Conservation (phyloP, 345 rosid genomes). For the Eucalyptus erythrocorys region DNA sequence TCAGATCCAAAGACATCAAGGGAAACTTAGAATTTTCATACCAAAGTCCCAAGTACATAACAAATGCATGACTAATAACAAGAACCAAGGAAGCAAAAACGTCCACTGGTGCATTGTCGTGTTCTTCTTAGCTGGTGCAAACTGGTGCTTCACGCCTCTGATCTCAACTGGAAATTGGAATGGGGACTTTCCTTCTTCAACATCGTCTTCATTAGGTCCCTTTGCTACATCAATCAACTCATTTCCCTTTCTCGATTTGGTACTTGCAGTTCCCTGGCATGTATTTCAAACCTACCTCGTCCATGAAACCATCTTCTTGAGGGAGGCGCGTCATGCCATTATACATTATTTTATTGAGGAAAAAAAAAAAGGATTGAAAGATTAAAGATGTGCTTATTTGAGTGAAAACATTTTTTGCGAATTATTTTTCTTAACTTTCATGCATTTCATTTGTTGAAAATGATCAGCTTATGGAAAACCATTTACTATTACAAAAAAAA, state of each 20-base stretch:
- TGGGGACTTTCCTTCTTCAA: neutral
- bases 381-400: too few species aligned
- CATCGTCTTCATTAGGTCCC: neutral
- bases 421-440: too few species aligned
- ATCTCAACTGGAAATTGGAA: neutral
- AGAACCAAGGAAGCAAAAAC: neutral
- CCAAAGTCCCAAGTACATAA: too few species aligned
- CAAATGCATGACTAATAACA: neutral
- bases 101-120: neutral
- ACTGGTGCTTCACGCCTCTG: neutral
- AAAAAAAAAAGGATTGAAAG: too few species aligned
- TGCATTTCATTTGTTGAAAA: too few species aligned
- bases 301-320: neutral
- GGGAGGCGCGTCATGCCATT: neutral
- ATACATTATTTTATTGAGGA: too few species aligned
- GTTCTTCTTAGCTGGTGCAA: neutral
- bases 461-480: too few species aligned
- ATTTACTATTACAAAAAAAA: too few species aligned
- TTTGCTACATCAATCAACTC: neutral
- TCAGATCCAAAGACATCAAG: too few species aligned
- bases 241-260: neutral
- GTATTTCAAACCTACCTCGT: neutral
- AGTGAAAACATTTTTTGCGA: too few species aligned
- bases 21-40: too few species aligned
- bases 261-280: neutral